These are phyloP conservation scores for Stephania japonica DNA, from an alignment of 164 flowering plant genomes.

Conservation along the genomic window DNA sequence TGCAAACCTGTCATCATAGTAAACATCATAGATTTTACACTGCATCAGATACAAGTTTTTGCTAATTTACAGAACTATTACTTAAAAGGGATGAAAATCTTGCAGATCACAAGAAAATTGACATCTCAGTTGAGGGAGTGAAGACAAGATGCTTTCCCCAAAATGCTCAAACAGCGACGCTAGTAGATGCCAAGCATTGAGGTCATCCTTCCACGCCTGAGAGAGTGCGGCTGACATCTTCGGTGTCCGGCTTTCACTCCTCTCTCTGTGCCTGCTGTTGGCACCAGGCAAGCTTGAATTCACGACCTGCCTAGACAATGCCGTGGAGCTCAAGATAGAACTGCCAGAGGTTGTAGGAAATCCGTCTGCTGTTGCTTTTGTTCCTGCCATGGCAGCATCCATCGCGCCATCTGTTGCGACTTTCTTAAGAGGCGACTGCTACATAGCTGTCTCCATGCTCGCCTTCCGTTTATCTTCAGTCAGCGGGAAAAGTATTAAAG, in stretches of 20 bases:
- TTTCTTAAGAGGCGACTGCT: conserved; percentile 73
- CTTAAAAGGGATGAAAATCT: neutral
- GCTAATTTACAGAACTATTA: conserved; percentile 3
- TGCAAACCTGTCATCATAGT: too few species aligned
- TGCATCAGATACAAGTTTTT: neutral
- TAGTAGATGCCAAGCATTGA: conserved; percentile 51
- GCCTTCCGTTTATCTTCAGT: conserved; percentile 69
- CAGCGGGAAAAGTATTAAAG: neutral
- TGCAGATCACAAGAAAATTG: conserved; percentile 48
- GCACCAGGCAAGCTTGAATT: conserved; percentile 31
- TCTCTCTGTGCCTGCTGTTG: conserved; percentile 34
- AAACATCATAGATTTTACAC: too few species aligned
- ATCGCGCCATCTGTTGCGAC: conserved; percentile 42
- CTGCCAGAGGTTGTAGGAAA: conserved; percentile 33
- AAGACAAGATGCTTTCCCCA: conserved; percentile 72
- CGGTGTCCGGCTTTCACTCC: conserved; percentile 19
- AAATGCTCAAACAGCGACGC: conserved; percentile 52
- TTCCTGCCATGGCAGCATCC: conserved; percentile 12
- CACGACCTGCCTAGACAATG: conserved; percentile 31
- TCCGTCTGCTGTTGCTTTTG: conserved; percentile 42
- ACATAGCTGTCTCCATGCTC: conserved; percentile 47
- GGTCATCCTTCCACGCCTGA: conserved; percentile 74
- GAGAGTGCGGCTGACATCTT: conserved; percentile 38
- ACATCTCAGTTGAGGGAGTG: conserved; percentile 52
- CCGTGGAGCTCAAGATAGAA: conserved; percentile 28